Base-by-base conservation (phyloP, 345 rosid genomes). In the Aurinia saxatilis region DNA sequence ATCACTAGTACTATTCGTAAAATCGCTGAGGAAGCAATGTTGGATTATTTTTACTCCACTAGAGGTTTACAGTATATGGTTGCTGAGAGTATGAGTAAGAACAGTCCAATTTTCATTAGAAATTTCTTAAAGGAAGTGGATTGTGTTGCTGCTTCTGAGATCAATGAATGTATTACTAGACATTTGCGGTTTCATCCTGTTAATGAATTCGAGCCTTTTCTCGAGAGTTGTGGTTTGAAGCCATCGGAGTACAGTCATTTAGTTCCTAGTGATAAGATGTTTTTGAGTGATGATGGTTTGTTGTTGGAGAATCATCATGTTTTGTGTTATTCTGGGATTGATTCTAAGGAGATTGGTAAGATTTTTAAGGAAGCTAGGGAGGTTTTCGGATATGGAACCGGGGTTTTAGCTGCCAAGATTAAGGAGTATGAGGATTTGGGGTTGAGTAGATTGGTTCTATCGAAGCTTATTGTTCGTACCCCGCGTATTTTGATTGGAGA, bases 121-220 rank as follows among this genome's bases (percentile, higher is more conserved):
- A 79, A 67, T 42, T 73, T 88, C 2, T 23, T 91, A 21, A 47
- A 68, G 49, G 82, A 76, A 11, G 66, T 80, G 11, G 46, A 55
- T 5, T 42, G 54, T 29, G 34, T 37, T 35, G 17, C 16, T 46
- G 73, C 46, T 52, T 68, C 47, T 21, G 82, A 84, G 60, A 39
- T 78, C 19, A 70, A 65, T 18, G 35, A 44, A 12, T 71, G 81
- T 2, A 36, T 86, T 13, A 31, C 77, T 4, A 83, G 82, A 56
- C 79, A 75, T 67, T 58, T 91, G 50, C 73, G 82, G 13, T 91
- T 81, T 57, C 84, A 84, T 37, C 96, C 98, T 3, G 78, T 88
- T 27, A 91, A 91, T 52, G 98, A 91, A 62, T 91, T 84, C 10
- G n/a, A n/a, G n/a, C n/a, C n/a, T n/a, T n/a, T n/a, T n/a, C n/a